These are phyloP conservation scores for Escallonia rubra DNA, from an alignment of 129 eudicot genomes.

Conservation along the genomic window DNA sequence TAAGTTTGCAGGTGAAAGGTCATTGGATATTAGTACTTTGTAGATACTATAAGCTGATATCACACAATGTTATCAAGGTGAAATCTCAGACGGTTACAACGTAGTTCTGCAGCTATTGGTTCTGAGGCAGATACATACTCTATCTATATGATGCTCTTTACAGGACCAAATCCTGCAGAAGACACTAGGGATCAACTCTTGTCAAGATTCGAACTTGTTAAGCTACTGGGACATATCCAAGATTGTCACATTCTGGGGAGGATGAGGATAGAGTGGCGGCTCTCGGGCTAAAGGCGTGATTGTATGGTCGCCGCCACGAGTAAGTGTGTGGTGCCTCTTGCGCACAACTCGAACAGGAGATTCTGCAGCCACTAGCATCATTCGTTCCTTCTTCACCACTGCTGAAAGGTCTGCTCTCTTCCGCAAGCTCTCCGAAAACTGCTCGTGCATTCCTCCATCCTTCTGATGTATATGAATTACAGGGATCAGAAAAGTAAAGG, in stretches of 20 bases:
- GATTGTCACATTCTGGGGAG: conserved; percentile 1
- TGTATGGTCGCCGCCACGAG: conserved; percentile 15
- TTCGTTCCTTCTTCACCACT: conserved; percentile 12
- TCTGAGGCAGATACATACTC: neutral
- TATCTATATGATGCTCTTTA: too few species aligned
- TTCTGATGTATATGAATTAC: conserved; percentile 2
- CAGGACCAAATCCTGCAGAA: neutral
- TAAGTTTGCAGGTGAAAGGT: too few species aligned
- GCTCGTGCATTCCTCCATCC: conserved; percentile 29
- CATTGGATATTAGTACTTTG: too few species aligned
- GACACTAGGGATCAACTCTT: neutral
- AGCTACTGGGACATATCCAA: conserved; percentile 13
- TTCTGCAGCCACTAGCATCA: conserved; percentile 14
- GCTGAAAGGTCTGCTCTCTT: conserved; percentile 24
- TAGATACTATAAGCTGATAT: too few species aligned
- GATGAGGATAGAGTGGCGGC: conserved; percentile 4
- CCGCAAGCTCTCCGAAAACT: conserved; percentile 14
- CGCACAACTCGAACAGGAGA: conserved; percentile 29
- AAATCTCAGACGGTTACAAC: too few species aligned
- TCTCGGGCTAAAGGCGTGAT: neutral
- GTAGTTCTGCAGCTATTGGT: neutral
- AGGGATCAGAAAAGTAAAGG: neutral
- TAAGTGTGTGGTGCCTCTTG: conserved; percentile 37
- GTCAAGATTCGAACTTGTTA: conserved; percentile 7
- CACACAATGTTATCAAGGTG: too few species aligned